Evolutionary conservation across 2,329 filamentous ascomycete species (phyloP).

Genomic region (Claviceps citrina): DNA sequence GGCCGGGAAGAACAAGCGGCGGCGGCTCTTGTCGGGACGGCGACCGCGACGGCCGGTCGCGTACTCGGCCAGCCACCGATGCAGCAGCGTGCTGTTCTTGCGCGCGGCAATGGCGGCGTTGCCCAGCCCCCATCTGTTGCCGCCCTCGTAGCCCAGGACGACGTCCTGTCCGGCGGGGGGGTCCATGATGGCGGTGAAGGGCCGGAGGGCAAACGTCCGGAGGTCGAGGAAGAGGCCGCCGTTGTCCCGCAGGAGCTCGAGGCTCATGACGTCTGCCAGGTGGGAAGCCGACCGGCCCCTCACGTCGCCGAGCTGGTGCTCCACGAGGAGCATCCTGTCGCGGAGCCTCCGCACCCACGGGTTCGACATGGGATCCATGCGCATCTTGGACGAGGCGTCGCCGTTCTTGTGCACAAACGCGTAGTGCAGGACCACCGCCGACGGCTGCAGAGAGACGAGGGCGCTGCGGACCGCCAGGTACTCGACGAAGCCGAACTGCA

Average conservation of each 20-base stretch:
- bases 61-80: constrained; percentile 4
- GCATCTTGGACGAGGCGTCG: background rate
- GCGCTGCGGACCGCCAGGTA: constrained; percentile 9
- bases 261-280: constrained; percentile 5
- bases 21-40: too few relatives aligned
- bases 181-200: constrained; percentile 5
- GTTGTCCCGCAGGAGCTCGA: constrained; percentile 7
- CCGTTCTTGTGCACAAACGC: constrained; percentile 1
- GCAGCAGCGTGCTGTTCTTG: constrained; percentile 8
- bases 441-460: constrained; percentile 6
- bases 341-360: constrained; percentile 7
- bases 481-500: constrained; percentile 7
- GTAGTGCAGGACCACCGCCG: constrained; percentile 5
- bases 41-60: constrained; percentile 4
- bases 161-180: constrained; percentile 4
- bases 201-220: constrained; percentile 6
- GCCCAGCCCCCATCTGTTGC: constrained; percentile 7
- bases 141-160: constrained; percentile 8
- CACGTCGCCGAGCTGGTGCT: constrained; percentile 2
- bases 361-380: constrained; percentile 2
- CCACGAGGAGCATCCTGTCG: constrained; percentile 4
- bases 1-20: too few relatives aligned
- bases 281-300: background rate
- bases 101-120: constrained; percentile 8
- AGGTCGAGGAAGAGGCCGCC: constrained; percentile 8